Percentiles rank a stretch among this genome's conserved stretches.
Evolutionary conservation across 768 basidiomycete genomes (phyloP).

Genomic region (Suillus alpinus): DNA sequence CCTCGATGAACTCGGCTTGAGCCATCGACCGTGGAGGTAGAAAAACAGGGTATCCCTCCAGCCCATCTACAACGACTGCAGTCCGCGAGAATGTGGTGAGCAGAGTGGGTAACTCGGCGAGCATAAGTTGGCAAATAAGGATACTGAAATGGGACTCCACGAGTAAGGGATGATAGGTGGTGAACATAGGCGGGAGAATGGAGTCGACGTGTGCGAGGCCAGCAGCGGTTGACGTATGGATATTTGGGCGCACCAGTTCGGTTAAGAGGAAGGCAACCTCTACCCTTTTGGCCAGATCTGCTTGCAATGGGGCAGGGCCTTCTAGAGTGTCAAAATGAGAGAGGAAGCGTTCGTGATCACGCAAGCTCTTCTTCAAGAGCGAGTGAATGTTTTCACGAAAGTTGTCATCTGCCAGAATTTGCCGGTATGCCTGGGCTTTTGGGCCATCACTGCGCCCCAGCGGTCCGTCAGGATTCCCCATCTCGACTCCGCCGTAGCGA

Average conservation of each 20-base stretch:
- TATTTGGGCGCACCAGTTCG: conserved; percentile 65
- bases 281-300: conserved; percentile 48
- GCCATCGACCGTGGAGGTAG: conserved; percentile 85
- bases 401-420: conserved; percentile 48
- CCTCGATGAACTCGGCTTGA: conserved; percentile 86
- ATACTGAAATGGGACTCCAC: conserved; percentile 85
- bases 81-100: conserved; percentile 65
- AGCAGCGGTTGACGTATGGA: conserved; percentile 35
- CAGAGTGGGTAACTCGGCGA: conserved; percentile 67
- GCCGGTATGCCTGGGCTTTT: conserved; percentile 65
- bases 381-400: conserved; percentile 61
- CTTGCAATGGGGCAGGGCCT: conserved; percentile 24
- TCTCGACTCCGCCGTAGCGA: conserved; percentile 80
- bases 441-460: conserved; percentile 55
- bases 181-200: conserved; percentile 56
- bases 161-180: conserved; percentile 87
- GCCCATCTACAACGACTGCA: conserved; percentile 69
- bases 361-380: conserved; percentile 70
- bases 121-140: conserved; percentile 70
- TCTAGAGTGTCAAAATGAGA: conserved; percentile 80
- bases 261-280: conserved; percentile 69
- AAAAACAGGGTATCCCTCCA: conserved; percentile 89
- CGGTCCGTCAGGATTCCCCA: conserved; percentile 79
- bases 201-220: conserved; percentile 37
- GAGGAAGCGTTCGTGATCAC: conserved; percentile 84